These are phyloP conservation scores for Eucalyptus fibrosa DNA, from an alignment of 345 rosid genomes.

Conservation along the genomic window DNA sequence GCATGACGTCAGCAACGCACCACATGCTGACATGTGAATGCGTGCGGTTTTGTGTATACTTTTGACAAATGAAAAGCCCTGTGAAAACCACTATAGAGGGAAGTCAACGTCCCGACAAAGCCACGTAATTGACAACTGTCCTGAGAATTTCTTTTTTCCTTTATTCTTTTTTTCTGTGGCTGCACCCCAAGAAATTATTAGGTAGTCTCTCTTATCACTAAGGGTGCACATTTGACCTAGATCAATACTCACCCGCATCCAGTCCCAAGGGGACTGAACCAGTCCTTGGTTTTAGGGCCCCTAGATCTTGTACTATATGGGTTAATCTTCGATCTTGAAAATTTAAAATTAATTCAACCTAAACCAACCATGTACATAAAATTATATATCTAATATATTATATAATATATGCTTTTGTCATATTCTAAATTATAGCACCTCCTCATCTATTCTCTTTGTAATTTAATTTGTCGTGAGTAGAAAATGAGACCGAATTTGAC, in stretches of 20 bases:
- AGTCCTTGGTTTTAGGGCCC: rapidly evolving
- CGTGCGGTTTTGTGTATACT: not conserved
- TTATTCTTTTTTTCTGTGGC: not conserved
- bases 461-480: too few relatives aligned
- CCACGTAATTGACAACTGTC: not conserved
- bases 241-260: too few relatives aligned
- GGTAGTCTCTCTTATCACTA: not conserved
- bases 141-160: not conserved
- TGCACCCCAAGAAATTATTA: not conserved
- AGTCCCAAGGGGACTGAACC: too few relatives aligned
- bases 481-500: too few relatives aligned
- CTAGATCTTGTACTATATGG: rapidly evolving
- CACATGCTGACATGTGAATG: not conserved
- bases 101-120: not conserved
- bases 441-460: too few relatives aligned
- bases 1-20: not conserved
- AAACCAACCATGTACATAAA: rapidly evolving
- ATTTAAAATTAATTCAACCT: too few relatives aligned
- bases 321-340: rapidly evolving
- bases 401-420: too few relatives aligned
- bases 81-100: rapidly evolving
- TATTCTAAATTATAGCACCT: too few relatives aligned
- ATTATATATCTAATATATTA: too few relatives aligned
- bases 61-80: not conserved
- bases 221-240: too few relatives aligned